Base-by-base conservation (phyloP, 768 basidiomycete genomes). In the Suillus sp. region DNA sequence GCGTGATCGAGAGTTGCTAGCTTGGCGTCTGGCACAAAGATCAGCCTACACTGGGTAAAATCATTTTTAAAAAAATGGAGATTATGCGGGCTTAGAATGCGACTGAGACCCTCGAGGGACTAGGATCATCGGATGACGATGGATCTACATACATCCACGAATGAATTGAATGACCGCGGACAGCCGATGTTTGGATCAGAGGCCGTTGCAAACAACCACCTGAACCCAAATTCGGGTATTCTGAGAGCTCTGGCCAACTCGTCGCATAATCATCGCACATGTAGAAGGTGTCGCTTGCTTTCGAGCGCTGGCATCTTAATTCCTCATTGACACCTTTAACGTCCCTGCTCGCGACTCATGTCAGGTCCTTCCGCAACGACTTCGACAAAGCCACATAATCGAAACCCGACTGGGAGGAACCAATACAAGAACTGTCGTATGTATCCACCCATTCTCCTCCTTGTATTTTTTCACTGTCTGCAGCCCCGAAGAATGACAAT, bases 371-470 rank as follows among this genome's bases (percentile, higher is more conserved):
- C 38, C 42, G 8, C 25, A 38, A 10, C 59, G n/a, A 58, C 57
- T 61, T 18, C 27, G 55, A 38, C 16, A 40, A 59, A 38, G 20
- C 51, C 51, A n/a, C 51, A 51, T 48, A 66, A 65, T 48, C 67
- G 69, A 64, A 75, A 74, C 47, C 66, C 63, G 40, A 64, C 38
- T 3, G 72, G 74, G 11, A 73, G 61, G 50, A 76, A 76, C 57
- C 72, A 76, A 61, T 66, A 76, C 55, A 70, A 69, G 62, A 67
- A 71, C 55, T 73, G 73, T 63, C 68, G 70, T 76, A 56, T 64
- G 73, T 73, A 32, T 45, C 64, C 30, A 27, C 30, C 30, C 40
- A 50, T 38, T 20, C 20, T 43, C 38, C 53, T 62, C 38, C 27
- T 16, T 30, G 11, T 40, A 40, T 37, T 40, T 43, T 13, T 60